Percentiles rank a stretch among this genome's conserved stretches.
phyloP scores from a whole-genome alignment of 305 asterid genomes.

The Fraxinus nigra region DNA sequence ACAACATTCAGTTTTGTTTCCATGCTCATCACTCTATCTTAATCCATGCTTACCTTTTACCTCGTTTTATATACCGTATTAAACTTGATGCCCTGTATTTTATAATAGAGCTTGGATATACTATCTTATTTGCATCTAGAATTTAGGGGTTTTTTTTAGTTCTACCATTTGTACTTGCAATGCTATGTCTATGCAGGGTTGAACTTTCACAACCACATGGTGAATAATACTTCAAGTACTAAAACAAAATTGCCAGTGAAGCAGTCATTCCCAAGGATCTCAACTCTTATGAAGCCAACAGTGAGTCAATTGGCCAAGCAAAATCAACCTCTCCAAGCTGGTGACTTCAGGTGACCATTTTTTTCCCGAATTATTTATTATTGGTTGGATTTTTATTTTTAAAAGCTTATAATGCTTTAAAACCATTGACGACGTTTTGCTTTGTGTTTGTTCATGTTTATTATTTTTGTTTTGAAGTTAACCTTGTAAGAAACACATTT shows the following conservation, averaged over 20 bases:
- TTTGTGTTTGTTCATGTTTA: background rate
- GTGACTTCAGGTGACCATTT: conserved; percentile 42
- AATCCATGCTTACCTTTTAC: conserved; percentile 10
- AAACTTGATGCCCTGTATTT: conserved; percentile 7
- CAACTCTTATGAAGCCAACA: conserved; percentile 96
- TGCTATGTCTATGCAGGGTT: conserved; percentile 48
- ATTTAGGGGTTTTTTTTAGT: background rate
- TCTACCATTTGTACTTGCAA: background rate
- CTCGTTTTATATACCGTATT: background rate
- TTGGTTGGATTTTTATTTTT: background rate
- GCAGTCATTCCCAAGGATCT: conserved; percentile 57
- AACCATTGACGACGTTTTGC: background rate
- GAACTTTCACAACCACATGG: conserved; percentile 48
- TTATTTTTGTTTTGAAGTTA: background rate
- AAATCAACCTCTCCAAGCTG: conserved; percentile 50
- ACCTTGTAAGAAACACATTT: background rate
- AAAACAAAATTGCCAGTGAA: conserved; percentile 46
- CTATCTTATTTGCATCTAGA: conserved; percentile 4
- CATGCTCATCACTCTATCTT: background rate
- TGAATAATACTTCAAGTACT: conserved; percentile 37
- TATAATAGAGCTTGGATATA: conserved; percentile 7
- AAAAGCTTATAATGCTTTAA: background rate
- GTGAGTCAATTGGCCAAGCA: conserved; percentile 94
- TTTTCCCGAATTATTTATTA: background rate
- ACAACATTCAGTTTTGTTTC: conserved; percentile 6